phyloP scores from a whole-genome alignment of 176 grass and related monocot genomes.

The Puya raimondii region DNA sequence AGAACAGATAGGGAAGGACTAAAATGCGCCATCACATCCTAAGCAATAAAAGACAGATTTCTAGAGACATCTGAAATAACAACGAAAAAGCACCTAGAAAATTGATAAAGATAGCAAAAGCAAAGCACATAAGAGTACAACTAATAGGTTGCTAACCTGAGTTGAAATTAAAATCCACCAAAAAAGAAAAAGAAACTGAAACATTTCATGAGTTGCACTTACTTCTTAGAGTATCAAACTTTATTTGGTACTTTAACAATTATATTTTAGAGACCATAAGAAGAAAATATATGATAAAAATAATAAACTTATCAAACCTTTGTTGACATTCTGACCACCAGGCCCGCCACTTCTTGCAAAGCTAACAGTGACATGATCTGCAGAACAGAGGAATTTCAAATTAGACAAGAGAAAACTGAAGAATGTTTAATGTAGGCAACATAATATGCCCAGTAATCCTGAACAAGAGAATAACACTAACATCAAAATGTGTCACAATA shows the following conservation, averaged over 20 bases:
- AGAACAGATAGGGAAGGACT: not conserved
- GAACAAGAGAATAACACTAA: no score
- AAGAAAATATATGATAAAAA: slow-evolving; percentile 3
- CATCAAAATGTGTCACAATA: no score
- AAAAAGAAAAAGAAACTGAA: no score
- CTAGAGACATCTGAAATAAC: no score
- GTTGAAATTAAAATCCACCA: no score
- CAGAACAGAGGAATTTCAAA: slow-evolving; percentile 23
- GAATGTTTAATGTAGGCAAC: not conserved
- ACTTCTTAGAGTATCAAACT: not conserved
- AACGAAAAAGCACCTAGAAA: no score
- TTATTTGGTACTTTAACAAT: not conserved
- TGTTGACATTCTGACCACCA: slow-evolving; percentile 98
- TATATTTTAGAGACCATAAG: not conserved
- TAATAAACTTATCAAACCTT: slow-evolving; percentile 38
- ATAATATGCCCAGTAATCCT: not conserved
- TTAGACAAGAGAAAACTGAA: not conserved
- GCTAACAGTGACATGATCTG: slow-evolving; percentile 78
- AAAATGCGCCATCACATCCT: no score
- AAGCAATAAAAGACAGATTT: no score
- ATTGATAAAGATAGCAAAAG: no score
- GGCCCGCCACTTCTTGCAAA: slow-evolving; percentile 97
- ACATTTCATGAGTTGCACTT: not conserved
- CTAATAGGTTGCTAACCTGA: no score
- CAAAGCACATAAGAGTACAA: no score